Base-by-base conservation (phyloP, 2,329 filamentous ascomycete genomes). In the Zarea fungicola region DNA sequence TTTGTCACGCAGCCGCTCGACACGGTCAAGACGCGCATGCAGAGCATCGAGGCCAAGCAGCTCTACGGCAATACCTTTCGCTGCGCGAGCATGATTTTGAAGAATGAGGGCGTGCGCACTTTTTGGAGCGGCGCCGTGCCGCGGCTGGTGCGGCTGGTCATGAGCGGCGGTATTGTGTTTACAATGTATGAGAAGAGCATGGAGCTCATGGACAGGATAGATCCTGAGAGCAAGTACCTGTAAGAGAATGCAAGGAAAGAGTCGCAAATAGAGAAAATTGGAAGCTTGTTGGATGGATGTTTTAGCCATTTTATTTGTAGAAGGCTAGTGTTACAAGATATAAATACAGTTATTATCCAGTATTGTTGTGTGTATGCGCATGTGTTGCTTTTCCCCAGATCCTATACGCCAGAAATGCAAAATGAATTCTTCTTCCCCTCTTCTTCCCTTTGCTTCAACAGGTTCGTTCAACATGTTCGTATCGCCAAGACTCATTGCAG, bases 151-250 rank as follows among this genome's bases (percentile, higher is more conserved):
- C 77, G 93, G 50, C 66, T 99, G 58, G 87, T 96, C 35, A 68
- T 97, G 67, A 96, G 90, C 62, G 93, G 93, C 49, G 93, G 93
- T 16, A 96, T 99, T 62, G 93, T 99, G 34, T 99, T 99, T 63
- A 95, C 93, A 19, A 95, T 97, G 84, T 93, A 96, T 65, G 92
- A 97, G 73, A 96, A 96, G 78, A 87, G 85, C 51, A 97, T 97
- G 75, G 92, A 96, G 46, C 60, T 90, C 50, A 82, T 99, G 74
- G 81, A 89, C 60, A 75, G 65, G 61, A 51, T 91, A 45, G 93
- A 99, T 65, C 93, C 93, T 0, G 80, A 95, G 60, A 83, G 83
- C 62, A 85, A 78, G 65, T 96, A 95, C 63, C 80, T 97, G 55
- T 95, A 73, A 61, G 7, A 4, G 37, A 19, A 11, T 14, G 26